These are phyloP conservation scores for Schizochytrium sp. DNA, from an alignment of 108 stramenopile genomes.

Conservation along the genomic window DNA sequence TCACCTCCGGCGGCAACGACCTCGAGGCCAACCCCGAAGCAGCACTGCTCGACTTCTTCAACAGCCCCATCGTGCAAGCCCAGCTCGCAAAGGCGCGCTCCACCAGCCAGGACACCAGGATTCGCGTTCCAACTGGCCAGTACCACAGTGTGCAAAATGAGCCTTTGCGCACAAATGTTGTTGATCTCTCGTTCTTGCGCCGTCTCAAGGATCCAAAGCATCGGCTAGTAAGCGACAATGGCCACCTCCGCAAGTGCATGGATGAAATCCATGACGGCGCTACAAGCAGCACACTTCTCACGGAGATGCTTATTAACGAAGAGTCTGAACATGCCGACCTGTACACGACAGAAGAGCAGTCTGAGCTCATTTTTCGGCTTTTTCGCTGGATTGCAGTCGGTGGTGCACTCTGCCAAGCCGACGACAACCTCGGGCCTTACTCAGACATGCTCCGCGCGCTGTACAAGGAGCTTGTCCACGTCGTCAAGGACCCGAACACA, in stretches of 20 bases:
- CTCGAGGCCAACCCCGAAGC: background rate
- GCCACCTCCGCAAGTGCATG: background rate
- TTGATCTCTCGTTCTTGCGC: background rate
- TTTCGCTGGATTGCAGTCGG: slow-evolving; percentile 20
- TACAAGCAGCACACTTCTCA: background rate
- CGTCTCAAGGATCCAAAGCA: background rate
- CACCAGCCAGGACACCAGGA: background rate
- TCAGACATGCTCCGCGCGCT: background rate
- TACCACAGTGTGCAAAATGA: background rate
- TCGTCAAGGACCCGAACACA: background rate
- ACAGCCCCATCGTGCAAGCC: background rate
- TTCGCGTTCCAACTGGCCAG: background rate
- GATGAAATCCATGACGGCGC: slow-evolving; percentile 1
- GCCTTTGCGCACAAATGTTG: background rate
- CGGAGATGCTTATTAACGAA: slow-evolving; percentile 15
- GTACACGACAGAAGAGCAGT: background rate
- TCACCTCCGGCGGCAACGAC: background rate
- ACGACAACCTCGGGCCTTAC: background rate
- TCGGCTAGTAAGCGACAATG: background rate
- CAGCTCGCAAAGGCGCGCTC: background rate
- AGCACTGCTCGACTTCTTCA: slow-evolving; percentile 4
- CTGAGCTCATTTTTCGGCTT: background rate
- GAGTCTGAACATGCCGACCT: background rate
- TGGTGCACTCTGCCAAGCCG: slow-evolving; percentile 17
- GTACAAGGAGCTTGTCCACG: slow-evolving; percentile 3